Conservation (phyloP, 768 basidiomycete species). For the Trametes meyenii region DNA sequence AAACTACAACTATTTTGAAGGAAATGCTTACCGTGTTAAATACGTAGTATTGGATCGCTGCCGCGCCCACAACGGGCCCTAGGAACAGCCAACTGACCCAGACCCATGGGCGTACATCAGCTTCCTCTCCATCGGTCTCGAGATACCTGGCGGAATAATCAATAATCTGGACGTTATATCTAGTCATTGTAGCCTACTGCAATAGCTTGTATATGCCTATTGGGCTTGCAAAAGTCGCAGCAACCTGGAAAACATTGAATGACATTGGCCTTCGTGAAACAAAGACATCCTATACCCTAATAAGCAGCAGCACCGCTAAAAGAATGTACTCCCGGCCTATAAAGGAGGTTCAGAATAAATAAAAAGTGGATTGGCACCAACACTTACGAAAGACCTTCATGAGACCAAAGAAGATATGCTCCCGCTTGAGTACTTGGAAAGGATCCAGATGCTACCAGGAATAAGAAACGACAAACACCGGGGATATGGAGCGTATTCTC, state of each 20-base stretch:
- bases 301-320: slow-evolving; percentile 13
- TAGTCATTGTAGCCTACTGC: slow-evolving; percentile 24
- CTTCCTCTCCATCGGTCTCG: slow-evolving; percentile 53
- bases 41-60: slow-evolving; percentile 59
- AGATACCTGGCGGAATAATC: slow-evolving; percentile 47
- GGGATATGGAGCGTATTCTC: not conserved
- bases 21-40: slow-evolving; percentile 27
- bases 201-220: slow-evolving; percentile 40
- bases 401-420: slow-evolving; percentile 33
- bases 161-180: not conserved
- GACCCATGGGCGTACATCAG: slow-evolving; percentile 64
- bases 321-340: slow-evolving; percentile 13
- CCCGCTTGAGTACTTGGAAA: slow-evolving; percentile 27
- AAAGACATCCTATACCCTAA: slow-evolving; percentile 2
- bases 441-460: slow-evolving; percentile 35
- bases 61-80: slow-evolving; percentile 46
- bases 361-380: not conserved
- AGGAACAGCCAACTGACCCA: slow-evolving; percentile 61
- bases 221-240: slow-evolving; percentile 34
- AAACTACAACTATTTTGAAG: not conserved
- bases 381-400: slow-evolving; percentile 27
- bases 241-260: slow-evolving; percentile 13
- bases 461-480: not conserved
- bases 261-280: too few species aligned
- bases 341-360: not conserved